Evolutionary conservation across 2,329 filamentous ascomycete species (phyloP).

Genomic region (Aspergillaceae sp.): DNA sequence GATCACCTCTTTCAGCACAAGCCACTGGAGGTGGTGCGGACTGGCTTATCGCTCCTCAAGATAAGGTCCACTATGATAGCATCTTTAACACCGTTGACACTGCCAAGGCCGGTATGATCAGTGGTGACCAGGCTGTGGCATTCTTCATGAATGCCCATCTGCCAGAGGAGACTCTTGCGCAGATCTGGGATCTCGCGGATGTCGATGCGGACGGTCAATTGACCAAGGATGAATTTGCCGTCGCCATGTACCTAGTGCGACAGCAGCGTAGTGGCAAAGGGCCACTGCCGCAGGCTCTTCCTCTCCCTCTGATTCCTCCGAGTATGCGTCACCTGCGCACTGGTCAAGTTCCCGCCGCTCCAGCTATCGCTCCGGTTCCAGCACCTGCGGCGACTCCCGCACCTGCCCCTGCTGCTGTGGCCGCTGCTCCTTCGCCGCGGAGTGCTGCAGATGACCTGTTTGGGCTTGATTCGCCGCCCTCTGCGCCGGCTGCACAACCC

Average conservation of each 20-base stretch:
- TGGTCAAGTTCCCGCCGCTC: slow-evolving; percentile 28
- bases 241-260: slow-evolving; percentile 94
- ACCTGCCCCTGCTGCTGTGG: slow-evolving; percentile 35
- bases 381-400: slow-evolving; percentile 35
- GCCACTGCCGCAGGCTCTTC: slow-evolving; percentile 65
- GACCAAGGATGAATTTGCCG: slow-evolving; percentile 83
- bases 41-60: slow-evolving; percentile 73
- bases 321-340: slow-evolving; percentile 58
- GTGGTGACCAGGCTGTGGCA: slow-evolving; percentile 83
- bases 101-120: slow-evolving; percentile 70
- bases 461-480: slow-evolving; percentile 60
- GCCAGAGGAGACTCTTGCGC: slow-evolving; percentile 77
- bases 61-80: slow-evolving; percentile 80
- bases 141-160: slow-evolving; percentile 92
- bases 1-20: slow-evolving; percentile 45
- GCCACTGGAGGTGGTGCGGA: slow-evolving; percentile 48
- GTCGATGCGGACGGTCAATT: slow-evolving; percentile 83
- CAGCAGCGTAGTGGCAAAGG: slow-evolving; percentile 72
- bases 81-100: slow-evolving; percentile 82
- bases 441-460: slow-evolving; percentile 92
- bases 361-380: slow-evolving; percentile 37
- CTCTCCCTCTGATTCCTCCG: slow-evolving; percentile 74
- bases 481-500: slow-evolving; percentile 38
- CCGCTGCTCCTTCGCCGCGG: slow-evolving; percentile 51
- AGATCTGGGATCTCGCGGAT: slow-evolving; percentile 96